Percentiles rank a stretch among this genome's conserved stretches.
Evolutionary conservation across 139 green algal genomes (phyloP).

Genomic region (Haematococcus lacustris): DNA sequence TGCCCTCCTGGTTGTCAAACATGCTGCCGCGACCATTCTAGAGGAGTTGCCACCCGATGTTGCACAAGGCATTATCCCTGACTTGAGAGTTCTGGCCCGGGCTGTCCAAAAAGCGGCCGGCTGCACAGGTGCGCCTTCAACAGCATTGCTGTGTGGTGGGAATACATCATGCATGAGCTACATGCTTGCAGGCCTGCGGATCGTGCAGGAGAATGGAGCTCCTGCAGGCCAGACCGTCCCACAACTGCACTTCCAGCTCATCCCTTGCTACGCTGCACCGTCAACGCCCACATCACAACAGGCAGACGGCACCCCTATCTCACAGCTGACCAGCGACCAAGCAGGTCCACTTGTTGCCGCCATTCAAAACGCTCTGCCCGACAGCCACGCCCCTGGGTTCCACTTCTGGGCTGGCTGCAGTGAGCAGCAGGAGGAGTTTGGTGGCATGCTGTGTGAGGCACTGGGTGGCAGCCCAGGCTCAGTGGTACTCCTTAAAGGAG

Average conservation of each 20-base stretch:
- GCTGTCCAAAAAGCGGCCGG: conserved; percentile 28
- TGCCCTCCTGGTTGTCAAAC: conserved; percentile 32
- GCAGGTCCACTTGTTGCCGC: no score
- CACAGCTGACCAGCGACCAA: not conserved
- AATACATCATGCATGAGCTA: not conserved
- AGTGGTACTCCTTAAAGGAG: conserved; percentile 29
- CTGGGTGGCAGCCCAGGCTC: conserved; percentile 16
- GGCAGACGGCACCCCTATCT: not conserved
- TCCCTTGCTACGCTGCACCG: conserved; percentile 20
- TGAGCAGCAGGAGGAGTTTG: conserved; percentile 31
- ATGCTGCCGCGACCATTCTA: conserved; percentile 27
- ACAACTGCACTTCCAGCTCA: conserved; percentile 48
- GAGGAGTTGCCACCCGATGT: conserved; percentile 8
- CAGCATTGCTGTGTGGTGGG: not conserved
- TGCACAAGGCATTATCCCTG: conserved; percentile 1
- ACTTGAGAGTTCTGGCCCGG: conserved; percentile 27
- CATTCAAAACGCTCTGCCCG: not conserved
- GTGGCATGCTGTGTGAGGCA: conserved; percentile 20
- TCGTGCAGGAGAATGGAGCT: conserved; percentile 29
- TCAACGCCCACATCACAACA: not conserved
- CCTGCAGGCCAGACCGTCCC: conserved; percentile 37
- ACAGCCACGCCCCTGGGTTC: not conserved
- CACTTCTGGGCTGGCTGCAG: conserved; percentile 20
- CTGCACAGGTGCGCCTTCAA: not conserved
- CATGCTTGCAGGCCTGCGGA: conserved; percentile 11